These are phyloP conservation scores for Teratosphaeria pseudoeucalypti DNA, from an alignment of 2,329 filamentous ascomycete genomes.

Conservation along the genomic window DNA sequence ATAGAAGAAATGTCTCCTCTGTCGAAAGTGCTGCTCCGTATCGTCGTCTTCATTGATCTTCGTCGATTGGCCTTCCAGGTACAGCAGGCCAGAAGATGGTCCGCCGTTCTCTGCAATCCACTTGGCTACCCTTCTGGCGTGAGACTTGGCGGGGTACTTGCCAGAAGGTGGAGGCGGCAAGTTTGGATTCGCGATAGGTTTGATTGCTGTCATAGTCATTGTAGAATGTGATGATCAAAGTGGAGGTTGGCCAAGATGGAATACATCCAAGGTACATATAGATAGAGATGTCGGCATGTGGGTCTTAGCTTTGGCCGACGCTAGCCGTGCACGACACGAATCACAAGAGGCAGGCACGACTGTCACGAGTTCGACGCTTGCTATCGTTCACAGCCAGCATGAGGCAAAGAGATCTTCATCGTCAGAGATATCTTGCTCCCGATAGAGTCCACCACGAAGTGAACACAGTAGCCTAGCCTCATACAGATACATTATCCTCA, in stretches of 20 bases:
- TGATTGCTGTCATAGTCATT: conserved; percentile 1
- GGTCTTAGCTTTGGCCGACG: background rate
- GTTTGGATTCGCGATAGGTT: conserved; percentile 25
- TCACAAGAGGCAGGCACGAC: background rate
- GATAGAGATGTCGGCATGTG: background rate
- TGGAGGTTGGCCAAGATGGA: background rate
- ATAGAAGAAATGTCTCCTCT: conserved; percentile 77
- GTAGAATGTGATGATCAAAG: background rate
- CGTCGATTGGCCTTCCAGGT: conserved; percentile 76
- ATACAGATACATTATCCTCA: background rate
- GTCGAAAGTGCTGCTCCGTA: conserved; percentile 64
- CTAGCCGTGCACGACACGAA: background rate
- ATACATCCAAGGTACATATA: too few relatives aligned
- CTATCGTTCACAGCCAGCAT: background rate
- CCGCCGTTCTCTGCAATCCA: conserved; percentile 59
- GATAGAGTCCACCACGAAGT: background rate
- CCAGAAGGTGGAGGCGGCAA: conserved; percentile 29
- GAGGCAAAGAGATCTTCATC: background rate
- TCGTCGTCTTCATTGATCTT: conserved; percentile 85
- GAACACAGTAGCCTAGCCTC: background rate
- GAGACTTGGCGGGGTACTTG: conserved; percentile 74
- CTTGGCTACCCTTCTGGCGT: conserved; percentile 73
- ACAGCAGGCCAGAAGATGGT: conserved; percentile 61
- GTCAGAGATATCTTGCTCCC: background rate
- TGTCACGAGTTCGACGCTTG: background rate